Conservation (phyloP, 1,284 basidiomycete genomes). For the Phylloporus sp. region DNA sequence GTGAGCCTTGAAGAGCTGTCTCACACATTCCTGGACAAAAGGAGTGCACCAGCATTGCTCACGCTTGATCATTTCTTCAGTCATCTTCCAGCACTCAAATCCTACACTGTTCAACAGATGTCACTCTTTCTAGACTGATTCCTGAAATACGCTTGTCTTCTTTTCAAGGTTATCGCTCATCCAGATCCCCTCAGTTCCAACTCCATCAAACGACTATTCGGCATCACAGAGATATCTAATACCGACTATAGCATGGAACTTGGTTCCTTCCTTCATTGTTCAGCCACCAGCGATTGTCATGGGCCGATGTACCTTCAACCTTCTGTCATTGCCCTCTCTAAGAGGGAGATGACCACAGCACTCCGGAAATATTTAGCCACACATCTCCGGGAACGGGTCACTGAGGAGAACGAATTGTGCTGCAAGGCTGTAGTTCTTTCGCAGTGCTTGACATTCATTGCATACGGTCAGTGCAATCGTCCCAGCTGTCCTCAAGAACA, state of each 20-base stretch:
- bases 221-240: constrained; percentile 35
- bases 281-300: constrained; percentile 6
- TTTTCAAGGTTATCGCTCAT: constrained; percentile 35
- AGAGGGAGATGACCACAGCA: constrained; percentile 5
- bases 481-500: constrained; percentile 45
- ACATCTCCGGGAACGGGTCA: constrained; percentile 38
- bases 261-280: constrained; percentile 32
- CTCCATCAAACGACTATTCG: constrained; percentile 43
- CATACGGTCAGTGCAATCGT: constrained; percentile 42
- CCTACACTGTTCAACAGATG: constrained; percentile 31
- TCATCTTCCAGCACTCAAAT: constrained; percentile 16
- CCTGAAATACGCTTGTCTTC: constrained; percentile 39
- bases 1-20: constrained; percentile 17
- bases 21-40: constrained; percentile 10
- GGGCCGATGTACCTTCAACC: constrained; percentile 1
- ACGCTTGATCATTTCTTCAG: constrained; percentile 32
- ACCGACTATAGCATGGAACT: constrained; percentile 33
- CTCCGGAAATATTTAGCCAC: constrained; percentile 31
- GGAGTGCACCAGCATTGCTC: constrained; percentile 23
- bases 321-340: constrained; percentile 5
- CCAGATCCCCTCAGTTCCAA: constrained; percentile 30
- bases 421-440: constrained; percentile 37
- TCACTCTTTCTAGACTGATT: constrained; percentile 40
- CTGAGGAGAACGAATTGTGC: constrained; percentile 42
- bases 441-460: constrained; percentile 44